Conservation (phyloP, 1,139 yeast species). For the Pichia norvegensis region DNA sequence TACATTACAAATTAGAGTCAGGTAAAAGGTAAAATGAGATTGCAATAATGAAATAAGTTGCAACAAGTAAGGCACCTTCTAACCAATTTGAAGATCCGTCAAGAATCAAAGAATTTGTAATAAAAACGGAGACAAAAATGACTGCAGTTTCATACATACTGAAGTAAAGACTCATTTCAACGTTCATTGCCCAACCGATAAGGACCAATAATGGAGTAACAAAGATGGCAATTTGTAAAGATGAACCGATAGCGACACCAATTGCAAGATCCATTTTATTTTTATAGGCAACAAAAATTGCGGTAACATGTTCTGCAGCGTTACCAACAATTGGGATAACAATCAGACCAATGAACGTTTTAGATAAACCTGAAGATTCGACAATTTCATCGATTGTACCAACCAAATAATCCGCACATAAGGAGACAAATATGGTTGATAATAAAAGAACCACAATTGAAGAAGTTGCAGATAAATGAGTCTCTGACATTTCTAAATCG, state of each 20-base stretch:
- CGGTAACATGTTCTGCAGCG: conserved; percentile 98
- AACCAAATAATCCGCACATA: conserved; percentile 90
- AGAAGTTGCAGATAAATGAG: conserved; percentile 36
- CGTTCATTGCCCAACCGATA: conserved; percentile 82
- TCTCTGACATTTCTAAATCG: conserved; percentile 20
- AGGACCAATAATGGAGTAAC: conserved; percentile 93
- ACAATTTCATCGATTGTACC: conserved; percentile 89
- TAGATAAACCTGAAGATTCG: conserved; percentile 73
- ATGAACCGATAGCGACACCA: conserved; percentile 96
- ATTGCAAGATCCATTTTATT: conserved; percentile 96
- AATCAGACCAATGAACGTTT: conserved; percentile 90
- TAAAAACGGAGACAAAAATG: conserved; percentile 77
- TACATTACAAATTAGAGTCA: conserved; percentile 29
- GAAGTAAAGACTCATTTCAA: conserved; percentile 89
- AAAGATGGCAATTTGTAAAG: conserved; percentile 88
- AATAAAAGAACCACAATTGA: conserved; percentile 44
- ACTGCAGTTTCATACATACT: conserved; percentile 91
- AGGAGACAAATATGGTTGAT: conserved; percentile 75
- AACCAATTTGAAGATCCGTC: conserved; percentile 97
- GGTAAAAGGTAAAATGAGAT: conserved; percentile 83
- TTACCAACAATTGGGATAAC: conserved; percentile 95
- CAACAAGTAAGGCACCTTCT: conserved; percentile 87
- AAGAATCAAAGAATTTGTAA: conserved; percentile 75
- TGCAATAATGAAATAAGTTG: conserved; percentile 80
- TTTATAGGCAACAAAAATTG: conserved; percentile 88